Evolutionary conservation across 2,329 filamentous ascomycete genomes (phyloP), one percentile per base, ranked within the genome.

Genomic region (Calonectria leucothoes): DNA sequence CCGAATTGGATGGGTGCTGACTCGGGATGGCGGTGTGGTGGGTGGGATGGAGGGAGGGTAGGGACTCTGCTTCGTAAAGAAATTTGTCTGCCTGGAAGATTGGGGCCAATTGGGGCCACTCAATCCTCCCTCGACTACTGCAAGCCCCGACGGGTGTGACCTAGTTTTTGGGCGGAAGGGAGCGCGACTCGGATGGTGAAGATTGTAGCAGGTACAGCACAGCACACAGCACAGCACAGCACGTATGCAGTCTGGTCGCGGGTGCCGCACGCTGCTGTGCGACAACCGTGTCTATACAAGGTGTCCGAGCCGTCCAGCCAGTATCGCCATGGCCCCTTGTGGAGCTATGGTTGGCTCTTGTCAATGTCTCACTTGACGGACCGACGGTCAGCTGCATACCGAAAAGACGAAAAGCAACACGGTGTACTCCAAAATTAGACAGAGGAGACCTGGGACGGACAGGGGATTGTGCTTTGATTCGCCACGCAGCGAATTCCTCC

Each of bases 51-150:
- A 69, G 65, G 70, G 42, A n/a, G n/a, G n/a, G 70, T 57, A 59
- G 65, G 49, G 61, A 66, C 42, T 55, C 23, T 52, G 52, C 66
- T 65, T 52, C 51, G 66, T 64, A 59, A 35, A 57, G 68, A 45
- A 78, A 80, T 77, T 67, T 55, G 69, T 80, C 78, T 80, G 78
- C 78, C 78, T 79, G 74, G 65, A 73, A 65, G 75, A 78, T 67
- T 71, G 75, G 74, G 25, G 70, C 57, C 35, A 48, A 63, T 71
- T 67, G 74, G 72, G 72, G 45, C 51, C 39, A 65, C 55, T 42
- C 69, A 65, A 72, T 57, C 72, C 67, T 63, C 49, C 35, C 37
- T 57, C 42, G 51, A 63, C 73, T 78, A 78, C 77, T 77, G 78
- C 77, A 79, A 78, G 76, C 69, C 76, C 59, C 49, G 66, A 70